Base-by-base conservation (phyloP, 768 basidiomycete genomes). In the Cystobasidium onofrii region DNA sequence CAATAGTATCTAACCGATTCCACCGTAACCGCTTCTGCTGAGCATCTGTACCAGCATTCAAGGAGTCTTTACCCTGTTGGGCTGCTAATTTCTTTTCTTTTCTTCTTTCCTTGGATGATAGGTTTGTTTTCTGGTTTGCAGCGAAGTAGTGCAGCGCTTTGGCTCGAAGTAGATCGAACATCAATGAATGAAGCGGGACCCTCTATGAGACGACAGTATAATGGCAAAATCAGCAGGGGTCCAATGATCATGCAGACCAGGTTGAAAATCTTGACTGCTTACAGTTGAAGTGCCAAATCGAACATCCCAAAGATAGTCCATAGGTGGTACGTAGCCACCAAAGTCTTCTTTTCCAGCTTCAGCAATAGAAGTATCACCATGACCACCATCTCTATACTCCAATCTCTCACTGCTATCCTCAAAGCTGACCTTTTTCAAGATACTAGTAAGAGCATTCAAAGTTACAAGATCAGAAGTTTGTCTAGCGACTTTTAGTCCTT, bases 251-350 rank as follows among this genome's bases (percentile, higher is more conserved):
- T n/a, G n/a, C n/a, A n/a, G n/a, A n/a, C n/a, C n/a, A n/a, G n/a
- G n/a, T n/a, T n/a, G n/a, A n/a, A n/a, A n/a, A n/a, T n/a, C 39
- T 6, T 6, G 39, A 15, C 6, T 39, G 39, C 63, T 64, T 23
- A 64, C 63, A 7, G 69, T 39, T 1, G 52, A 27, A 13, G 52
- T 55, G 41, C 69, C 69, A 27, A 10, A 60, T 2, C 69, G 69
- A 9, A 71, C 36, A 36, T 71, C 69, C 69, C 69, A 71, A 7
- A 71, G 54, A 10, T 33, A 29, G 36, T 71, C 69, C 55, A 57
- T 36, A 1, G 69, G 69, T 12, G 69, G 52, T 15, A 60, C 55
- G 27, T 71, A 60, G 13, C 69, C 69, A 2, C 52, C 69, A 36
- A n/a, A 52, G 54, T 71, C 69, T 29, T 71, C 69, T 39, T 61